phyloP scores from a whole-genome alignment of 345 rosid species.

The Limnanthes douglasii region DNA sequence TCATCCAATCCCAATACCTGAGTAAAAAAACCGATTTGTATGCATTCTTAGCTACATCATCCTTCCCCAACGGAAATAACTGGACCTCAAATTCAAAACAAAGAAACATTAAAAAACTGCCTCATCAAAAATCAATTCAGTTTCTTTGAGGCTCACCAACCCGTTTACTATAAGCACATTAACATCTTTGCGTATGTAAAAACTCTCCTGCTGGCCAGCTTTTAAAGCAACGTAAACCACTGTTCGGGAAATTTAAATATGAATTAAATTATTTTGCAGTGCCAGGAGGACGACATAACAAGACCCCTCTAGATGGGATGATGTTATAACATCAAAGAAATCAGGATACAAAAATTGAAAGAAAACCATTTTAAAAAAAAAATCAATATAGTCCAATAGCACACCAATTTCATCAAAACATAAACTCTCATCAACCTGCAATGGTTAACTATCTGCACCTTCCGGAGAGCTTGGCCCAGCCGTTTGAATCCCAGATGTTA shows the following conservation, averaged over 20 bases:
- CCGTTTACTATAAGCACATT: conserved; percentile 99
- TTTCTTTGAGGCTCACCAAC: conserved; percentile 99
- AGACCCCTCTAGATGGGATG: conserved; percentile 93
- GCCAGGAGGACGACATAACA: conserved; percentile 99
- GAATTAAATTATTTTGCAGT: conserved; percentile 97
- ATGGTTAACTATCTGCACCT: conserved; percentile 98
- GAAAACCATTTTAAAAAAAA: conserved; percentile 97
- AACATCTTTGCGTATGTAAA: conserved; percentile 99
- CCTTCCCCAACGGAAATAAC: too few relatives aligned
- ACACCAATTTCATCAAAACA: conserved; percentile 98
- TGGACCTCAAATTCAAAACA: too few relatives aligned
- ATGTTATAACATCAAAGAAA: conserved; percentile 90
- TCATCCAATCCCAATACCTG: too few relatives aligned
- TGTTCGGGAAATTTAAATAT: conserved; percentile 97
- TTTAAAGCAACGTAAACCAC: conserved; percentile 99
- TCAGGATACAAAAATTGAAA: conserved; percentile 97
- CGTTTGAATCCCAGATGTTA: conserved; percentile 86
- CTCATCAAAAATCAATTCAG: conserved; percentile 93
- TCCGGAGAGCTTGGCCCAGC: conserved; percentile 99
- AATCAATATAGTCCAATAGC: conserved; percentile 81
- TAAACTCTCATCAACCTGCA: conserved; percentile 88
- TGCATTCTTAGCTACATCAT: too few relatives aligned
- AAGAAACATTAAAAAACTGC: too few relatives aligned
- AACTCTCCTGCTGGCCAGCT: conserved; percentile 99
- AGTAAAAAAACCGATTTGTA: too few relatives aligned